Conservation (phyloP, 495 filamentous ascomycete species). For the Podospora conica region DNA sequence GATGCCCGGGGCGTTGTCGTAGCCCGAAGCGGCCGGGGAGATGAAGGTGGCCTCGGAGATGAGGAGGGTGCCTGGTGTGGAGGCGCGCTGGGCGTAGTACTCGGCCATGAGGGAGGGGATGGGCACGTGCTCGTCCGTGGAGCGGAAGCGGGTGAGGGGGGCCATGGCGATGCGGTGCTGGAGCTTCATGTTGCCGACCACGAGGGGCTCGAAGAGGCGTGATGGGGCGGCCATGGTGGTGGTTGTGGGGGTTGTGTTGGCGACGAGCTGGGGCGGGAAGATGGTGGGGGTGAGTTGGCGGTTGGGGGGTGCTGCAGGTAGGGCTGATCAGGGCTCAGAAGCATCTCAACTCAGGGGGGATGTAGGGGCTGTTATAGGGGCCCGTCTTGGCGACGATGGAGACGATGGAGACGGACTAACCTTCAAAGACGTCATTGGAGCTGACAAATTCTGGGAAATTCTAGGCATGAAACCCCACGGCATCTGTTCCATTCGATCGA, state of each 20-base stretch:
- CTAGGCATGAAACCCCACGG: neutral
- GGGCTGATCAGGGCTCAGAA: neutral
- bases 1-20: constrained; percentile 57
- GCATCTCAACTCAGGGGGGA: neutral
- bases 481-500: neutral
- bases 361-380: neutral
- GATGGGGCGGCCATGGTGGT: constrained; percentile 6
- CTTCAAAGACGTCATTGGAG: neutral
- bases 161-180: constrained; percentile 40
- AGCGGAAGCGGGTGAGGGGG: constrained; percentile 44
- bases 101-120: constrained; percentile 35
- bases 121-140: constrained; percentile 39
- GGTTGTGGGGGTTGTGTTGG: neutral
- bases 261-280: neutral
- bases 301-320: neutral
- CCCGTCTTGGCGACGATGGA: neutral
- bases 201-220: constrained; percentile 39
- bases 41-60: constrained; percentile 64
- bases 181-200: constrained; percentile 32
- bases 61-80: constrained; percentile 53
- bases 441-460: neutral
- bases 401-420: neutral
- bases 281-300: neutral
- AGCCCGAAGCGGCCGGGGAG: constrained; percentile 46
- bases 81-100: constrained; percentile 60